Evolutionary conservation across 768 basidiomycete species (phyloP), one percentile per base, ranked within the genome.

Genomic region (Tubosaeta sp.): DNA sequence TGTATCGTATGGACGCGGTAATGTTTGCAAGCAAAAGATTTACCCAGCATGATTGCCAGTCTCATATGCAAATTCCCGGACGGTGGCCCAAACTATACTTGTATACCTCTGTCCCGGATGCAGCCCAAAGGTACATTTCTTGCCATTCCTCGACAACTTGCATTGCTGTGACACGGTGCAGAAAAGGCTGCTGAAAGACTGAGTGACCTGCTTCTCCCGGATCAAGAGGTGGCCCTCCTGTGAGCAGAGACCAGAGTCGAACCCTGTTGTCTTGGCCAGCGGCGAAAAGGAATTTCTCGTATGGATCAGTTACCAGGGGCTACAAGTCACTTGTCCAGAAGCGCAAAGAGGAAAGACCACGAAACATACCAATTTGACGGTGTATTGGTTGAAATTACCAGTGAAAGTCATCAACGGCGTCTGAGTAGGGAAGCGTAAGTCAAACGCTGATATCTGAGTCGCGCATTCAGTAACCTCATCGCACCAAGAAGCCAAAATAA

Each of bases 221-320:
- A 50, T 63, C 31, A 34, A 69, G 59, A 19, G 62, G 54, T 12
- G 51, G 53, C 21, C 67, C 67, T 5, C 86, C 87, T 8, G 76
- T 78, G 14, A 66, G 73, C 9, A 90, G 63, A 11, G 85, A 86
- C 88, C 88, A 90, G 3, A 76, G 77, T 21, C 85, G 80, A 51
- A 90, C 76, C 29, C 73, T 74, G 38, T 68, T 55, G 64, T 91
- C 87, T 54, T 82, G 76, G 10, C 87, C 87, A 0, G 84, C 84
- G 9, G 83, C 83, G 52, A 87, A 87, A 16, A 91, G 60, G 44
- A 84, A 77, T 25, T 79, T 71, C 43, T 83, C 73, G 8, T 64
- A 53, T 0, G 81, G 77, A 55, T 88, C 86, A 16, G 80, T 59
- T 1, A 78, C 70, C 6, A 87, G 71, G 6, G 86, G 86, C 87